Conservation (phyloP, 1,139 yeast genomes). For the Yamadazyma diddensiae region DNA sequence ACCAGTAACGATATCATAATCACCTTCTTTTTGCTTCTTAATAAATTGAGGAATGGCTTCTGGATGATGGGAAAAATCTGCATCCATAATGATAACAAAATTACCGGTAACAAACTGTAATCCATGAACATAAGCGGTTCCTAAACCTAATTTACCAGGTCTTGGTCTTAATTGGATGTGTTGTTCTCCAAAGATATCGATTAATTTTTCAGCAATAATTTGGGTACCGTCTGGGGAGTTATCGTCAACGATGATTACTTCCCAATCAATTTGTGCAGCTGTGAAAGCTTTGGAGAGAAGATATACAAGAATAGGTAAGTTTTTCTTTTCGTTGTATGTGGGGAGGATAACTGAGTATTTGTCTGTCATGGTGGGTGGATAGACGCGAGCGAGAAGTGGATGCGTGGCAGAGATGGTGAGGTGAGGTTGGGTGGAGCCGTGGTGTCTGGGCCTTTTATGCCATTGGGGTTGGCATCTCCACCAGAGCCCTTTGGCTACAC, state of each 20-base stretch:
- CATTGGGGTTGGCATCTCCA: no score
- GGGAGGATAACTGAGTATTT: conserved; percentile 78
- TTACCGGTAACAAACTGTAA: conserved; percentile 70
- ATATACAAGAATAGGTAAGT: conserved; percentile 71
- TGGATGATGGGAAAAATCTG: conserved; percentile 82
- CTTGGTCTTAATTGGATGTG: conserved; percentile 70
- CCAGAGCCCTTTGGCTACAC: no score
- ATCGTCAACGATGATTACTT: conserved; percentile 75
- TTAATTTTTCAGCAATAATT: conserved; percentile 65
- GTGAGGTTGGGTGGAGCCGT: no score
- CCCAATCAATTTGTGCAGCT: conserved; percentile 66
- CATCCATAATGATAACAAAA: conserved; percentile 81
- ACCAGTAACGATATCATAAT: conserved; percentile 82
- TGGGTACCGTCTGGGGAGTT: conserved; percentile 84
- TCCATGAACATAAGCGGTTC: conserved; percentile 82
- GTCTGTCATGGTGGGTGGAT: conserved; percentile 21
- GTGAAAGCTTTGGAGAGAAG: conserved; percentile 69
- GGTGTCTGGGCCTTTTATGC: no score
- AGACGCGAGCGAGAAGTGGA: no score
- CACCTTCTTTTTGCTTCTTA: conserved; percentile 58
- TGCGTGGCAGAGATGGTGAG: no score
- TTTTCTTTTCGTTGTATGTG: conserved; percentile 71
- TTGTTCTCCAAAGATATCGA: conserved; percentile 58
- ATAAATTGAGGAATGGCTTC: conserved; percentile 77
- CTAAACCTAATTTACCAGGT: conserved; percentile 77